phyloP scores from a whole-genome alignment of 2,329 filamentous ascomycete genomes.

The Colletotrichum plurivorum region DNA sequence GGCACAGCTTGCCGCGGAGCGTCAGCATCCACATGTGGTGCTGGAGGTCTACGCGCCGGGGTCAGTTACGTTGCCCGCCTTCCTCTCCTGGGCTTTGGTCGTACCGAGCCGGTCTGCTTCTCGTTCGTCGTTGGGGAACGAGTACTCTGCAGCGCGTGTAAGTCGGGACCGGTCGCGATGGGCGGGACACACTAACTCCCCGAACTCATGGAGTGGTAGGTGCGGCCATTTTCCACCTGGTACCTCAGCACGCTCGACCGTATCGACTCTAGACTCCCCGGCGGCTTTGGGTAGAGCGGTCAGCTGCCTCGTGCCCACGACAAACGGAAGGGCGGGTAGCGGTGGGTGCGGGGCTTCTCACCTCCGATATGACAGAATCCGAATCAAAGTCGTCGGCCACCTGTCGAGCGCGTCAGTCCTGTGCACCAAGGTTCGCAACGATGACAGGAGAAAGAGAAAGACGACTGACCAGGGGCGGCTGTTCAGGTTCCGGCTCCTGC shows the following conservation, averaged over 20 bases:
- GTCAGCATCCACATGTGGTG: slow-evolving; percentile 53
- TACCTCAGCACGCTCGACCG: slow-evolving; percentile 34
- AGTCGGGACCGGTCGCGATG: background rate
- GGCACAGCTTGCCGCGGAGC: slow-evolving; percentile 47
- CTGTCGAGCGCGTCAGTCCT: background rate
- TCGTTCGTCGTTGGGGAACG: slow-evolving; percentile 46
- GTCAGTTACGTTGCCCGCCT: background rate
- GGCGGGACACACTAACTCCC: slow-evolving; percentile 43
- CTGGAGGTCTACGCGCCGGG: slow-evolving; percentile 49
- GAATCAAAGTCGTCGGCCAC: slow-evolving; percentile 34
- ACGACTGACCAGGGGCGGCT: slow-evolving; percentile 10
- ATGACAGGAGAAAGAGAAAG: rapidly evolving
- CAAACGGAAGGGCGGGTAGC: background rate
- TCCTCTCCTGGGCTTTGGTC: background rate
- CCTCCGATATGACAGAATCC: slow-evolving; percentile 33
- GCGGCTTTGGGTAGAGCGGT: background rate
- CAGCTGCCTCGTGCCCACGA: background rate
- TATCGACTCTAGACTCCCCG: slow-evolving; percentile 27
- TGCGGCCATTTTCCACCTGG: slow-evolving; percentile 40
- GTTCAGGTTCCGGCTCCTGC: background rate
- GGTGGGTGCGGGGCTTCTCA: background rate
- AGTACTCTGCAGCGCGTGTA: slow-evolving; percentile 42
- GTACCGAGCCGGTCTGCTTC: slow-evolving; percentile 49
- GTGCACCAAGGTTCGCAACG: background rate
- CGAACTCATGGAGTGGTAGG: slow-evolving; percentile 43